Evolutionary conservation across 2,329 filamentous ascomycete species (phyloP), one percentile per base, ranked within the genome.

Genomic region (Zasmidium cellare): DNA sequence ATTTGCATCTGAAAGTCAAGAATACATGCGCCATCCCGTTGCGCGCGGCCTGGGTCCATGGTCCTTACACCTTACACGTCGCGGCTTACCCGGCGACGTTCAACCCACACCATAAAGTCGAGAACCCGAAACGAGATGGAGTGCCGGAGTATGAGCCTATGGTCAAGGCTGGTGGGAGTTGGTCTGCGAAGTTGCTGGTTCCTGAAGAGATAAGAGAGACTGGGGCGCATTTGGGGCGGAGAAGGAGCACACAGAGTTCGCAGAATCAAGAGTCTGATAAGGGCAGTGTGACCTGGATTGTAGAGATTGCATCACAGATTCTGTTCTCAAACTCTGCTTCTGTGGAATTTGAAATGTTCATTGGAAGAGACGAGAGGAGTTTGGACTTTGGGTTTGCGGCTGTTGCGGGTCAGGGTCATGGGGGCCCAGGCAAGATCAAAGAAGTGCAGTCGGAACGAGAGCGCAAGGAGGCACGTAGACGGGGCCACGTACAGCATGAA

Each of bases 91-190:
- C 93, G 0, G 82, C 89, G 16, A 85, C 82, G 48, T 97, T 94
- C 78, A 84, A 92, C 68, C 91, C 93, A 1, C 92, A 96, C 75
- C 79, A 82, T 64, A 92, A 91, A 72, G 87, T 89, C 66, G 84
- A 87, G 57, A 81, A 87, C 52, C 83, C 88, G 1, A 83, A 86
- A 53, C 80, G 81, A 53, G 64, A 71, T 67, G 70, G 70, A 51
- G 83, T 88, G 1, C 94, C 94, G 16, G 90, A 96, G 68, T 99
- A 94, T 70, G 94, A 99, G 76, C 93, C 94, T 48, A 93, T 96
- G 79, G 83, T 99, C 71, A 97, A 97, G 79, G 92, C 94, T 9
- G 94, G 92, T 25, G 92, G 91, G 6, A 86, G 83, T 47, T 99
- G 92, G 89, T 85, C 87, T 67, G 89, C 91, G 57, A 85, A 87